These are phyloP conservation scores for Ascochyta rabiei DNA, from an alignment of 2,329 filamentous ascomycete species.

Conservation along the genomic window DNA sequence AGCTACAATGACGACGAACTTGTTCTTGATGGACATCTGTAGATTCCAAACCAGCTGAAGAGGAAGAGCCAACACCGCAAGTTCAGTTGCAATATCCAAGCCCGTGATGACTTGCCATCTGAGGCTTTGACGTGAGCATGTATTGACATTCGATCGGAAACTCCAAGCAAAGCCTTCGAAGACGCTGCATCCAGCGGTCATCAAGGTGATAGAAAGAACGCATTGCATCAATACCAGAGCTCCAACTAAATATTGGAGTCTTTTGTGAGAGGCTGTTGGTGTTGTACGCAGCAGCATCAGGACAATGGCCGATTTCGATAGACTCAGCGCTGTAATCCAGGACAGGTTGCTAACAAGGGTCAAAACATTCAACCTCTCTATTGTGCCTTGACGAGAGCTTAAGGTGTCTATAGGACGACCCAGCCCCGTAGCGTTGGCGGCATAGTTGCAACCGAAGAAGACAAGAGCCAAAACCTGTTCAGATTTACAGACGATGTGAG, in stretches of 20 bases:
- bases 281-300: slow-evolving; percentile 22
- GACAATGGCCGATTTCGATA: slow-evolving; percentile 21
- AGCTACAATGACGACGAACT: slow-evolving; percentile 23
- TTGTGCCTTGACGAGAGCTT: background rate
- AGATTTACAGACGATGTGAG: background rate
- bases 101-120: slow-evolving; percentile 19
- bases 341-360: slow-evolving; percentile 16
- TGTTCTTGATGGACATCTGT: slow-evolving; percentile 20
- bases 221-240: slow-evolving; percentile 16
- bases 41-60: slow-evolving; percentile 23
- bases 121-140: slow-evolving; percentile 2
- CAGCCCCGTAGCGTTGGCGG: slow-evolving; percentile 1
- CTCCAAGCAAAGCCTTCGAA: slow-evolving; percentile 3
- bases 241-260: slow-evolving; percentile 14
- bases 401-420: slow-evolving; percentile 4
- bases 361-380: slow-evolving; percentile 6
- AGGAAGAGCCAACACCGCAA: slow-evolving; percentile 20
- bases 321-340: slow-evolving; percentile 22
- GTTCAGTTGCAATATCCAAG: slow-evolving; percentile 18
- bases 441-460: slow-evolving; percentile 19
- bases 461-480: slow-evolving; percentile 5
- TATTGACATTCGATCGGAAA: background rate
- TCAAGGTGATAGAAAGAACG: slow-evolving; percentile 14
- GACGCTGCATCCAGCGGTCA: slow-evolving; percentile 16
- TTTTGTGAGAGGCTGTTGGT: slow-evolving; percentile 10